Evolutionary conservation across 2,329 filamentous ascomycete genomes (phyloP), one percentile per base, ranked within the genome.

Genomic region (Talaromyces sp.): DNA sequence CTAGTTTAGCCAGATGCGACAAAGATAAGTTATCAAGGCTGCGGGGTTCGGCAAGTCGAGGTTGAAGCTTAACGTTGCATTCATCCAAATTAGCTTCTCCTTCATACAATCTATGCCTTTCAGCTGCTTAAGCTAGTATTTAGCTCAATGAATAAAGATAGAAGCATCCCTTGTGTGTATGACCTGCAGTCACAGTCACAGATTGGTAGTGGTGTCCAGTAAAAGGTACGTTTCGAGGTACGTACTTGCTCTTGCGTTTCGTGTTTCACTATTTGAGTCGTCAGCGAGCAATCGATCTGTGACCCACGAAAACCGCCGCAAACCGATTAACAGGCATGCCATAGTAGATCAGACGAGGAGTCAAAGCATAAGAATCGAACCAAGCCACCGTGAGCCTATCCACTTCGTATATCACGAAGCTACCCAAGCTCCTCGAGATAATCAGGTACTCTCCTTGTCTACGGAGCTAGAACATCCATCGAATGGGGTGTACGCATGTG

Each of bases 61-160:
- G 31, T 21, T 54, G 50, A 54, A 54, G 50, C n/a, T 54, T 54
- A 31, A 35, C 11, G 50, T 54, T 54, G 50, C 50, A 54, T 54
- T 6, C 50, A 37, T 35, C 3, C 3, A 9, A 52, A 35, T 54
- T 54, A 54, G 31, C 50, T 18, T 21, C 50, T 18, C 50, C 18
- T 54, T 54, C 28, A 37, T 54, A 54, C 50, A 54, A 54, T n/a
- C 50, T 16, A 23, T 14, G 1, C 31, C n/a, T 2, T 35, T 54
- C 35, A 23, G 50, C 50, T 52, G 28, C 33, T 52, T 28, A 12
- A 31, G 37, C 31, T 37, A 54, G 8, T 11, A 16, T 21, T 2
- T 54, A 35, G 31, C 31, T 21, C 50, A n/a, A 35, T 52, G n/a
- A n/a, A n/a, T 21, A 21, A 21, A 54, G 16, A 54, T 21, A 9